Evolutionary conservation across 2,329 filamentous ascomycete genomes (phyloP), one percentile per base, ranked within the genome.

Genomic region (Sphaerulina populicola): DNA sequence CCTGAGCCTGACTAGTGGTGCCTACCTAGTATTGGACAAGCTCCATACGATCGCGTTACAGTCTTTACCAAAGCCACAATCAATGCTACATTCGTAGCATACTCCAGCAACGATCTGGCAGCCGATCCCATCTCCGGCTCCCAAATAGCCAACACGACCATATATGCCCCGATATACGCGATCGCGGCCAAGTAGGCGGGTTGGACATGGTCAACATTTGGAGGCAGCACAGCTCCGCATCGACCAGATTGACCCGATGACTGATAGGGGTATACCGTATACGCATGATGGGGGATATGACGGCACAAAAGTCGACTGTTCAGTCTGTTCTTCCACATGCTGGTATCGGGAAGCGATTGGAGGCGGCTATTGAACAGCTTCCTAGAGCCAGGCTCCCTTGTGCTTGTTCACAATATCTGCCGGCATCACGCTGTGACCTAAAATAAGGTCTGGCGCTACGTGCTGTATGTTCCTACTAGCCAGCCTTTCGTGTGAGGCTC

Each of bases 21-120:
- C 18, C 18, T 18, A 18, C 18, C 18, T 18, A 66, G 64, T 11
- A 51, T 66, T 38, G 64, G 64, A 39, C n/a, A 55, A 3, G 57
- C 60, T n/a, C 62, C 62, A 8, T 62, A 63, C 43, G 59, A 66
- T 45, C 46, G 54, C 4, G 52, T 66, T 12, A 60, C 56, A 11
- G 60, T 54, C 42, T 66, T 63, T 54, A 61, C 47, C 50, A 53
- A 44, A 29, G 58, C 52, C 7, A 38, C 42, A n/a, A 35, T 62
- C 37, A 59, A 57, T 44, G 23, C n/a, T 2, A 42, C 47, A 7
- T 46, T 44, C 29, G 23, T 59, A 12, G 23, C 21, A 8, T 62
- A 58, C 45, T 41, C 51, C 21, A 38, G 43, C 23, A 6, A 31
- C 15, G 23, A 52, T 12, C n/a, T 30, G 2, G n/a, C 38, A 2